phyloP scores from a whole-genome alignment of 805 yeast genomes.

The Vanderwaltozyma verrucispora region DNA sequence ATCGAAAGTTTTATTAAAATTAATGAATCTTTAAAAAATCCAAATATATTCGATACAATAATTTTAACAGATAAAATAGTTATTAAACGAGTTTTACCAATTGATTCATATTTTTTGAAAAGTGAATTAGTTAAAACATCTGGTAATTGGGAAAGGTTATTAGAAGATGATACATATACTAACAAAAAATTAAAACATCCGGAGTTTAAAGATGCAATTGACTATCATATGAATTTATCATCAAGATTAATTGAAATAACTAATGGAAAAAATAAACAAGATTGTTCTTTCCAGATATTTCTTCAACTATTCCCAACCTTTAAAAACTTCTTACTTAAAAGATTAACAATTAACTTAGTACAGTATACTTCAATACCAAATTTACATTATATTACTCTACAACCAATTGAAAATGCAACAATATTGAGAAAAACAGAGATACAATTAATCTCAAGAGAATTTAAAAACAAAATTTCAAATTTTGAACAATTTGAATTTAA shows the following conservation, averaged over 20 bases:
- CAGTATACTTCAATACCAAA: conserved; percentile 14
- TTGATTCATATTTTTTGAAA: conserved; percentile 1
- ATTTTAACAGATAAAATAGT: conserved; percentile 9
- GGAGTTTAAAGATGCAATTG: conserved; percentile 1
- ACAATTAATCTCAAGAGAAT: too few species aligned
- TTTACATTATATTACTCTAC: conserved; percentile 1
- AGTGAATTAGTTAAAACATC: conserved; percentile 4
- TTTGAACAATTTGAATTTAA: neutral
- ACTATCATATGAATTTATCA: conserved; percentile 5
- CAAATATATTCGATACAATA: conserved; percentile 6
- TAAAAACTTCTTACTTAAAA: conserved; percentile 2
- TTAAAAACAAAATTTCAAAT: neutral
- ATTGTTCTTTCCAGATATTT: conserved; percentile 5
- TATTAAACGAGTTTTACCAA: conserved; percentile 9
- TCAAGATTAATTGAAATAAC: conserved; percentile 11
- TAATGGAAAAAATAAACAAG: conserved; percentile 1
- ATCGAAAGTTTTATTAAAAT: conserved; percentile 4
- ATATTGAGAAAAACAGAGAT: neutral
- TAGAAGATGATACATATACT: neutral
- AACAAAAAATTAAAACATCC: neutral
- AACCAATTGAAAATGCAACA: neutral
- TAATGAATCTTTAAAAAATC: conserved; percentile 1
- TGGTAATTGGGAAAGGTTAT: conserved; percentile 5
- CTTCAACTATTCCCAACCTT: conserved; percentile 2
- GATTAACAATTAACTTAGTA: conserved; percentile 4